A percentile compares a stretch with the other conserved stretches of the same genome.
These are phyloP conservation scores for Adiantum capillusveneris DNA, from an alignment of 75 land plant genomes.

Conservation along the genomic window DNA sequence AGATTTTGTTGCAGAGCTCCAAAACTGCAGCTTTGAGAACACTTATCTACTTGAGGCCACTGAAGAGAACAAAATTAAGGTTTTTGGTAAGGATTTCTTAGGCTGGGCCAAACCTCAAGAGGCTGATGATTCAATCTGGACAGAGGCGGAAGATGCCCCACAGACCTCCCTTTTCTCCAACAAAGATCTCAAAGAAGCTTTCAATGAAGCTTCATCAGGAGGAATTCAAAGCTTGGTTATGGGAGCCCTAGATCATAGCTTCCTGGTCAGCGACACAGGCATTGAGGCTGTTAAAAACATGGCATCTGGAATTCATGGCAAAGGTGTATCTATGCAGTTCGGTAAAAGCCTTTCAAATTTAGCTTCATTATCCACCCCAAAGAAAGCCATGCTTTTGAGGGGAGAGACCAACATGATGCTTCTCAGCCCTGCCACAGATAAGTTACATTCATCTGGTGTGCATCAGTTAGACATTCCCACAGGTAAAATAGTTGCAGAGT, in stretches of 20 bases:
- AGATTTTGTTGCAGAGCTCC: conserved; percentile 36
- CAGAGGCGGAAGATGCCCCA: conserved; percentile 61
- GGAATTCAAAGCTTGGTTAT: conserved; percentile 21
- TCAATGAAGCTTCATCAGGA: conserved; percentile 53
- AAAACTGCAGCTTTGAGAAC: conserved; percentile 65
- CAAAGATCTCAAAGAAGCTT: conserved; percentile 42
- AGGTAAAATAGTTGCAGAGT: conserved; percentile 83
- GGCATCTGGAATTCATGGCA: conserved; percentile 77
- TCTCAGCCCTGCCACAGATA: conserved; percentile 67
- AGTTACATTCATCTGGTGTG: conserved; percentile 41
- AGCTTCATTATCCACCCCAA: conserved; percentile 49
- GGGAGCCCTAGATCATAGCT: conserved; percentile 30
- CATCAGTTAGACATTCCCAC: conserved; percentile 88
- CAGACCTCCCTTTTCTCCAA: not conserved
- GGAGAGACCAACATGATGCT: conserved; percentile 90
- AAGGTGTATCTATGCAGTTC: conserved; percentile 59
- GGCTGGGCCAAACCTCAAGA: conserved; percentile 62
- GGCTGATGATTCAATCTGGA: conserved; percentile 35
- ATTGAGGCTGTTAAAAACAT: conserved; percentile 37
- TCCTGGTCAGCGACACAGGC: conserved; percentile 20
- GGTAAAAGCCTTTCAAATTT: not conserved
- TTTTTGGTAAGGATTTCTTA: conserved; percentile 77
- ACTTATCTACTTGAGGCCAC: conserved; percentile 41
- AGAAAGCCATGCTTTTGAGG: conserved; percentile 83
- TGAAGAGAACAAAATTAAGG: conserved; percentile 61